Evolutionary conservation across 2,329 filamentous ascomycete genomes (phyloP).

Genomic region (Daldinia eschscholtzii): DNA sequence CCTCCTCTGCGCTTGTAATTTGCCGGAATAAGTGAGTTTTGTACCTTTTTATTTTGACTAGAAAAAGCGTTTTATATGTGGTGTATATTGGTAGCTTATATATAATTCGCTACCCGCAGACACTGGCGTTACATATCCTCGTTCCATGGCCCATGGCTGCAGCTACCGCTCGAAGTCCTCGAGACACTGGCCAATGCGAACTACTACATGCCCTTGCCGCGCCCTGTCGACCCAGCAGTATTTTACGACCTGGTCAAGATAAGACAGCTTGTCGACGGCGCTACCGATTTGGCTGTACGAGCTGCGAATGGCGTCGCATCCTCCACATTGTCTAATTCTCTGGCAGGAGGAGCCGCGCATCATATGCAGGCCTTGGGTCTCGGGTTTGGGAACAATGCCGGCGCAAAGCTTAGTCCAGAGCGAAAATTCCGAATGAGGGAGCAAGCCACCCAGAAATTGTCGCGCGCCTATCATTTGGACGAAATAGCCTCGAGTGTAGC

Average conservation of each 20-base stretch:
- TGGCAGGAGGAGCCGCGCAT: conserved; percentile 58
- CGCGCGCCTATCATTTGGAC: conserved; percentile 81
- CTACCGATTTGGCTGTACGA: conserved; percentile 80
- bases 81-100: conserved; percentile 13
- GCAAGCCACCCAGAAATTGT: conserved; percentile 82
- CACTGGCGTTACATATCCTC: conserved; percentile 89
- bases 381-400: conserved; percentile 70
- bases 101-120: conserved; percentile 58
- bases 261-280: conserved; percentile 82
- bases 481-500: conserved; percentile 87
- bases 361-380: conserved; percentile 61
- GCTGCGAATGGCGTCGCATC: conserved; percentile 80
- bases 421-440: conserved; percentile 83
- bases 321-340: conserved; percentile 68
- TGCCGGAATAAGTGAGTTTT: conserved; percentile 76
- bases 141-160: conserved; percentile 86
- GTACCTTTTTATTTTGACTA: conserved; percentile 16
- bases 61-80: too few species aligned
- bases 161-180: conserved; percentile 82
- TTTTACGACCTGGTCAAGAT: conserved; percentile 90
- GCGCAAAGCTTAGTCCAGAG: conserved; percentile 78
- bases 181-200: conserved; percentile 84
- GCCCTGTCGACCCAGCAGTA: conserved; percentile 81
- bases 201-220: conserved; percentile 80
- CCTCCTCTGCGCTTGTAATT: conserved; percentile 66